Conservation (phyloP, 1,139 yeast genomes). For the Taphrina deformans region DNA sequence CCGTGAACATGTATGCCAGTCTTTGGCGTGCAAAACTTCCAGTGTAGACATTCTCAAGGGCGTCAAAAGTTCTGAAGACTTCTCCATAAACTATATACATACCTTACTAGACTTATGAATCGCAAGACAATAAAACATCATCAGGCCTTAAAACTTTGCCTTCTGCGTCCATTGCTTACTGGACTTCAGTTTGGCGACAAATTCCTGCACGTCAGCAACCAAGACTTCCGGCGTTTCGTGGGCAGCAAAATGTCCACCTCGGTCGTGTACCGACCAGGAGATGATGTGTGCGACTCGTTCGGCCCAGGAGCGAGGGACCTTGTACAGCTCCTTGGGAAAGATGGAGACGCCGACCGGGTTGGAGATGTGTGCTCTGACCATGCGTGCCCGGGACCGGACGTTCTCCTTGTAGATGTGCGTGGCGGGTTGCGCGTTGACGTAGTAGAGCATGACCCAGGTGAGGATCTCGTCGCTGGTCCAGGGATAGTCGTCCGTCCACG, state of each 20-base stretch:
- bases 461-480: slow-evolving; percentile 31
- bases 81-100: neutral
- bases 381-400: neutral
- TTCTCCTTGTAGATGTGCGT: slow-evolving; percentile 33
- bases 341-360: slow-evolving; percentile 29
- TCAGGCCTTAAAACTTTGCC: slow-evolving; percentile 18
- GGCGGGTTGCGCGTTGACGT: slow-evolving; percentile 18
- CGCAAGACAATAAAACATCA: neutral
- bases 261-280: slow-evolving; percentile 12
- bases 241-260: slow-evolving; percentile 34
- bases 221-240: slow-evolving; percentile 29
- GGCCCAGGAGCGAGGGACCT: slow-evolving; percentile 28
- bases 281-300: slow-evolving; percentile 13
- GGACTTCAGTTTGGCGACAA: slow-evolving; percentile 17
- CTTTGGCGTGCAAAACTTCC: slow-evolving; percentile 59
- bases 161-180: slow-evolving; percentile 13
- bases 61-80: too few relatives aligned
- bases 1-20: slow-evolving; percentile 84
- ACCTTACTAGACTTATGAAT: neutral
- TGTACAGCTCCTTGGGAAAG: slow-evolving; percentile 30
- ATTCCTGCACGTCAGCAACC: slow-evolving; percentile 24
- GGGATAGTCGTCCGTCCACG: slow-evolving; percentile 22
- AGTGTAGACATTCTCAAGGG: too few relatives aligned
- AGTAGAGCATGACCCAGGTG: slow-evolving; percentile 32
- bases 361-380: slow-evolving; percentile 4